A percentile compares a stretch with the other conserved stretches of the same genome.
Conservation (phyloP, 2,329 filamentous ascomycete genomes). For the Scedosporium minutisporum region DNA sequence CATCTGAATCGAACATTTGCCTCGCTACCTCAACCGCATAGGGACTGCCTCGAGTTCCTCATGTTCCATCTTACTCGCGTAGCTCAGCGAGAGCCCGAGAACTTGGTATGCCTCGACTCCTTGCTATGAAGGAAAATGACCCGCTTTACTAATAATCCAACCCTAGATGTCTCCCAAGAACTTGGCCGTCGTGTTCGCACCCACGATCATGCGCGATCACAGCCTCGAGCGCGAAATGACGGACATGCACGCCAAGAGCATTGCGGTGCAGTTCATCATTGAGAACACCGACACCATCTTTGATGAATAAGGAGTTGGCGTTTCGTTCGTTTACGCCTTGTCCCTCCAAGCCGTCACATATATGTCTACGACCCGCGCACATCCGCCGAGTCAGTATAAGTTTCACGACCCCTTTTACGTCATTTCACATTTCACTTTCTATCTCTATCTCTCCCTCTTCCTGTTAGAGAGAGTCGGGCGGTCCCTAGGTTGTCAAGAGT, state of each 20-base stretch:
- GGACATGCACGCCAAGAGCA: conserved; percentile 89
- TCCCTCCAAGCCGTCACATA: neutral
- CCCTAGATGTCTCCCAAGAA: conserved; percentile 88
- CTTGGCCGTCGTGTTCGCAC: conserved; percentile 91
- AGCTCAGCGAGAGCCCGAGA: conserved; percentile 71
- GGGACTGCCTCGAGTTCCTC: conserved; percentile 84
- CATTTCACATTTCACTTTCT: neutral
- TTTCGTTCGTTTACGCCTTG: neutral
- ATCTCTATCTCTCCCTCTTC: neutral
- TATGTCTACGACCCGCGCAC: neutral
- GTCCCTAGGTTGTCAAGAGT: neutral
- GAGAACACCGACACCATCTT: conserved; percentile 84
- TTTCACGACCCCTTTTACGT: neutral
- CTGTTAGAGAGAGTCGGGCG: neutral
- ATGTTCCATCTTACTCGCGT: conserved; percentile 89
- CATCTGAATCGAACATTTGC: conserved; percentile 66
- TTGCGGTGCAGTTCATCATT: conserved; percentile 84
- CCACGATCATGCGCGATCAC: conserved; percentile 89
- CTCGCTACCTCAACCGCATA: conserved; percentile 72
- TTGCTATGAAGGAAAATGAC: neutral
- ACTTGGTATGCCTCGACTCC: conserved; percentile 50
- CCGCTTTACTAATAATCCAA: neutral
- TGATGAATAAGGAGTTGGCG: conserved; percentile 25
- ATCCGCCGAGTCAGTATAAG: neutral
- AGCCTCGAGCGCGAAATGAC: conserved; percentile 91